Conservation (phyloP, 345 rosid genomes). For the Erysimum cheiranthoides region DNA sequence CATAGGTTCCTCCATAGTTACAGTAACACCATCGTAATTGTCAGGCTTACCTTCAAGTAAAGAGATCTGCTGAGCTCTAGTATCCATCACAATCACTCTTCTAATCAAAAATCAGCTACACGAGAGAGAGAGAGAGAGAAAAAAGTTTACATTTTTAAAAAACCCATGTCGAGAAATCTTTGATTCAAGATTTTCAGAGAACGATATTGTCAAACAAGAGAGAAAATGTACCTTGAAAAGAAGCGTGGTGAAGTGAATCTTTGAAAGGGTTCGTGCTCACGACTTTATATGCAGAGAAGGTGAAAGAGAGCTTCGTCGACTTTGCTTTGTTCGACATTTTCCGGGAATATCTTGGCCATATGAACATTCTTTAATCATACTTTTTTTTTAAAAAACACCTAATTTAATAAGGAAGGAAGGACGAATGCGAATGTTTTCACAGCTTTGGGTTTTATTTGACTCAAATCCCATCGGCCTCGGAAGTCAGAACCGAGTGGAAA, state of each 20-base stretch:
- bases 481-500: not conserved
- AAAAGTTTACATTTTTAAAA: not conserved
- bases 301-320: not conserved
- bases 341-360: not conserved
- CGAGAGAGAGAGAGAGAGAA: not conserved
- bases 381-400: too few relatives aligned
- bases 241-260: not conserved
- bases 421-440: not conserved
- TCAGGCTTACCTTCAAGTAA: conserved; percentile 55
- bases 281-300: not conserved
- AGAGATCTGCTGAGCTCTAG: conserved; percentile 31
- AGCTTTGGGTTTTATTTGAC: not conserved
- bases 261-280: not conserved
- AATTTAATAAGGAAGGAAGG: not conserved
- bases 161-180: not conserved
- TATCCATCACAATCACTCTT: conserved; percentile 8
- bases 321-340: too few relatives aligned
- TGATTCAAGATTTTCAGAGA: not conserved
- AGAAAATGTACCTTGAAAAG: not conserved
- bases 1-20: conserved; percentile 53
- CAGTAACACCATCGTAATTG: conserved; percentile 58
- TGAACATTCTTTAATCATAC: too few relatives aligned
- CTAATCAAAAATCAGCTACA: not conserved
- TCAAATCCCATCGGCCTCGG: not conserved
- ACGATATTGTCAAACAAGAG: not conserved